Conservation (phyloP, 2,329 filamentous ascomycete species). For the Nigrospora osmanthi region DNA sequence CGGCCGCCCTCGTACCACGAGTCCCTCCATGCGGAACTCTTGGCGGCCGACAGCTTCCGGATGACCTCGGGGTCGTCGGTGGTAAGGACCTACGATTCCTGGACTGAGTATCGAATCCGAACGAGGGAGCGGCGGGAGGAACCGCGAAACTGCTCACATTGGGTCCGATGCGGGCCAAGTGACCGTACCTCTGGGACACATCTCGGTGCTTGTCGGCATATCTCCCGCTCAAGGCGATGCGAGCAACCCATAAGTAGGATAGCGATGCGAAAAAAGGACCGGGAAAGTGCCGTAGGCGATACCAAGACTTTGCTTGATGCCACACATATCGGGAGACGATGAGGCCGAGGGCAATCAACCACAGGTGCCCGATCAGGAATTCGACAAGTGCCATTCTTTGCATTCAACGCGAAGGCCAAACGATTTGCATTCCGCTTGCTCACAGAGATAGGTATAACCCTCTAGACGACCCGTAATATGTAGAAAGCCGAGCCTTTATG, state of each 20-base stretch:
- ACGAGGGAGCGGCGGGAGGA: too few species aligned
- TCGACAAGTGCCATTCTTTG: too few species aligned
- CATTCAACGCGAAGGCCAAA: too few species aligned
- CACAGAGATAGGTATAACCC: too few species aligned
- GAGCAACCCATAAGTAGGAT: slow-evolving; percentile 31
- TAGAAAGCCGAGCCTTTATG: too few species aligned
- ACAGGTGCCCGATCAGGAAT: too few species aligned
- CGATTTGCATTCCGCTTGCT: too few species aligned
- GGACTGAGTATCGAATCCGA: too few species aligned
- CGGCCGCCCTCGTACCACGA: slow-evolving; percentile 38
- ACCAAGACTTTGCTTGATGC: slow-evolving; percentile 12
- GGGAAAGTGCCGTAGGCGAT: slow-evolving; percentile 29
- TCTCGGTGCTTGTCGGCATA: slow-evolving; percentile 7
- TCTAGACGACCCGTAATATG: too few species aligned
- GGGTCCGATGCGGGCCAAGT: slow-evolving; percentile 29
- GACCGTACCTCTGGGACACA: slow-evolving; percentile 12
- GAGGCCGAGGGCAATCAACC: too few species aligned
- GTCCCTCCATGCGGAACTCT: slow-evolving; percentile 25
- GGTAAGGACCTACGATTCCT: slow-evolving; percentile 15
- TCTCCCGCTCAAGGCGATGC: slow-evolving; percentile 18
- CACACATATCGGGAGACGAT: too few species aligned
- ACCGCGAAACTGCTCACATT: slow-evolving; percentile 8
- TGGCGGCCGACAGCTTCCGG: slow-evolving; percentile 24
- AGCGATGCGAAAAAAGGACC: slow-evolving; percentile 28
- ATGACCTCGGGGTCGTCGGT: slow-evolving; percentile 28